Evolutionary conservation across 495 filamentous ascomycete species (phyloP).

Genomic region (Penicillium mononematosum): DNA sequence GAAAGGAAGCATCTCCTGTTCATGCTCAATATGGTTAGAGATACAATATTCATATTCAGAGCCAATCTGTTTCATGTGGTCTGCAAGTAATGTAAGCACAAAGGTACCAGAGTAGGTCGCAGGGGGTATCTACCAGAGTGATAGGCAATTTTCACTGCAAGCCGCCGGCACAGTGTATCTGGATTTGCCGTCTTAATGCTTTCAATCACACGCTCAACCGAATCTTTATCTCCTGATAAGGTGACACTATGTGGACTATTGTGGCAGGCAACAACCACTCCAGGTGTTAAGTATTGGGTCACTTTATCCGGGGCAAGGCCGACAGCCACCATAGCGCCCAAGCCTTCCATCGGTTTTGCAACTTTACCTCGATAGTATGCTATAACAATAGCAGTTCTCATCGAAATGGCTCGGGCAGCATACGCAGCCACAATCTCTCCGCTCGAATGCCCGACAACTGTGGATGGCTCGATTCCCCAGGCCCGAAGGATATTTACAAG

Average conservation of each 20-base stretch:
- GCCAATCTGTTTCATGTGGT: conserved; percentile 14
- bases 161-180: conserved; percentile 21
- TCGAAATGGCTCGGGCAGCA: conserved; percentile 47
- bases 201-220: conserved; percentile 34
- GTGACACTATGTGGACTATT: conserved; percentile 43
- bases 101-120: background rate
- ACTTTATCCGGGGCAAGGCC: conserved; percentile 31
- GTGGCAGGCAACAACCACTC: conserved; percentile 43
- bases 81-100: conserved; percentile 12
- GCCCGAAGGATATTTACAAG: conserved; percentile 44
- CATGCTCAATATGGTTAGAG: background rate
- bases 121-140: conserved; percentile 40
- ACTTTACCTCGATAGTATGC: conserved; percentile 40
- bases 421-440: conserved; percentile 67
- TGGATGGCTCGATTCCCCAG: conserved; percentile 45
- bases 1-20: conserved; percentile 9
- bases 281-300: conserved; percentile 16
- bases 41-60: conserved; percentile 5
- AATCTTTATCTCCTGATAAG: conserved; percentile 40
- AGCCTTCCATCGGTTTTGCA: conserved; percentile 17
- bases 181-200: conserved; percentile 28
- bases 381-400: conserved; percentile 32
- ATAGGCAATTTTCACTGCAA: conserved; percentile 46
- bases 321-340: conserved; percentile 46
- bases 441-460: conserved; percentile 60